These are phyloP conservation scores for Didymella glomerata DNA, from an alignment of 2,329 filamentous ascomycete genomes.

Conservation along the genomic window DNA sequence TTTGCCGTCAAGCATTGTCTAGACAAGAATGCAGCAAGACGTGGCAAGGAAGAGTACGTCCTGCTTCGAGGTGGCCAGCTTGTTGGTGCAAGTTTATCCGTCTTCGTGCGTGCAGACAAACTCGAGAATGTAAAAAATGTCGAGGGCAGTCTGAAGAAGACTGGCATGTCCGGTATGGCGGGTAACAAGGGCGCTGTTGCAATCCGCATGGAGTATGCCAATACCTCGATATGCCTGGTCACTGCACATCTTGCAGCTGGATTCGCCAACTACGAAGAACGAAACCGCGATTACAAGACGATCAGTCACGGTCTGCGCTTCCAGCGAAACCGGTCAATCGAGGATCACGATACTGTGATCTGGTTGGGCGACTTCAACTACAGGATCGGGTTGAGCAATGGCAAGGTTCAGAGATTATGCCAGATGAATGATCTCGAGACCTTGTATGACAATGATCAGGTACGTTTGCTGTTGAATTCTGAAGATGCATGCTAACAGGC, in stretches of 20 bases:
- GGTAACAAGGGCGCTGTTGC: constrained; percentile 98
- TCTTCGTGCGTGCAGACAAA: constrained; percentile 84
- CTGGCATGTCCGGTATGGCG: constrained; percentile 93
- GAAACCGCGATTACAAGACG: constrained; percentile 90
- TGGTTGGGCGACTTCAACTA: constrained; percentile 99
- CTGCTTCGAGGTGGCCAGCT: constrained; percentile 90
- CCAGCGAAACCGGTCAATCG: constrained; percentile 87
- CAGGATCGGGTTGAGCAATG: constrained; percentile 83
- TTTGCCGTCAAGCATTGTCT: constrained; percentile 77
- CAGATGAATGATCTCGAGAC: constrained; percentile 75
- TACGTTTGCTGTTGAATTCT: constrained; percentile 40
- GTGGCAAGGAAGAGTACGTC: constrained; percentile 81
- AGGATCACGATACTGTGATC: constrained; percentile 85
- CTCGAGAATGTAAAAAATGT: constrained; percentile 92
- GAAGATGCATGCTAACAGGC: constrained; percentile 34
- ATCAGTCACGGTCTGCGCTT: constrained; percentile 89
- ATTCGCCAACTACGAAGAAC: constrained; percentile 95
- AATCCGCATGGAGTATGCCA: constrained; percentile 93
- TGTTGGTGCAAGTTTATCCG: constrained; percentile 89
- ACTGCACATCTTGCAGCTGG: constrained; percentile 96
- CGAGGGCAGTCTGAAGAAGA: constrained; percentile 94
- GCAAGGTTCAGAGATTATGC: constrained; percentile 78
- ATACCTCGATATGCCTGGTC: constrained; percentile 91
- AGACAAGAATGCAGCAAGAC: constrained; percentile 72
- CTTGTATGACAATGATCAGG: constrained; percentile 91